These are phyloP conservation scores for Salvia splendens DNA, from an alignment of 257 asterid genomes.

Conservation along the genomic window DNA sequence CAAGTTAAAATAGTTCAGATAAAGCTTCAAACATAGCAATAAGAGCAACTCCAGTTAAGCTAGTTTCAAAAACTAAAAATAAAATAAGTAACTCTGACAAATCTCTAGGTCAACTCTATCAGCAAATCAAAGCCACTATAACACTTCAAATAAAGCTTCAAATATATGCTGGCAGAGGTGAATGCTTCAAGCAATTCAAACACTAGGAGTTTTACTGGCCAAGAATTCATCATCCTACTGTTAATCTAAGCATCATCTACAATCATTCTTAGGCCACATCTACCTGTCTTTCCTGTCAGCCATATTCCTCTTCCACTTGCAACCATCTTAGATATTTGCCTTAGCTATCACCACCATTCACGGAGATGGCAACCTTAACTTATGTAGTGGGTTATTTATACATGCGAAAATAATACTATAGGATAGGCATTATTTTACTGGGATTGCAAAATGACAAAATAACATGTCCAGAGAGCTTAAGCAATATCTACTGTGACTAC, in stretches of 20 bases:
- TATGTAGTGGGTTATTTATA: constrained; percentile 17
- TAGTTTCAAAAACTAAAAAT: background rate
- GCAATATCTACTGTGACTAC: background rate
- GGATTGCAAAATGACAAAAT: constrained; percentile 12
- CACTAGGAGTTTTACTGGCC: background rate
- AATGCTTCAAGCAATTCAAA: constrained; percentile 8
- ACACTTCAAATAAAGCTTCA: background rate
- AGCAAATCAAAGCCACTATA: constrained; percentile 13
- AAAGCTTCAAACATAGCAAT: constrained; percentile 24
- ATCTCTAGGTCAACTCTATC: constrained; percentile 15
- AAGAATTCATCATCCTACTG: background rate
- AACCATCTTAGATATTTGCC: constrained; percentile 9
- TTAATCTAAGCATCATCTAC: background rate
- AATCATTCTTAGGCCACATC: constrained; percentile 6
- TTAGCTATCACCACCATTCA: constrained; percentile 11
- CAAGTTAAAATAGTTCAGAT: constrained; percentile 24
- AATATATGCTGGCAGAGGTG: background rate
- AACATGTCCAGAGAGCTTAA: background rate
- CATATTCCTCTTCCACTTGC: constrained; percentile 18
- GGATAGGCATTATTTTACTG: background rate
- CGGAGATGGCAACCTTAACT: constrained; percentile 10
- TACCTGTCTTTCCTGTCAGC: background rate
- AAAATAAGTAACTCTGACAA: background rate
- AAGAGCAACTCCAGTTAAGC: constrained; percentile 15
- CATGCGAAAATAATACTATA: constrained; percentile 8